Percentiles rank a stretch among this genome's conserved stretches.
Evolutionary conservation across 371 early-diverging fungal species (phyloP).

Genomic region (Mortierella sp.): DNA sequence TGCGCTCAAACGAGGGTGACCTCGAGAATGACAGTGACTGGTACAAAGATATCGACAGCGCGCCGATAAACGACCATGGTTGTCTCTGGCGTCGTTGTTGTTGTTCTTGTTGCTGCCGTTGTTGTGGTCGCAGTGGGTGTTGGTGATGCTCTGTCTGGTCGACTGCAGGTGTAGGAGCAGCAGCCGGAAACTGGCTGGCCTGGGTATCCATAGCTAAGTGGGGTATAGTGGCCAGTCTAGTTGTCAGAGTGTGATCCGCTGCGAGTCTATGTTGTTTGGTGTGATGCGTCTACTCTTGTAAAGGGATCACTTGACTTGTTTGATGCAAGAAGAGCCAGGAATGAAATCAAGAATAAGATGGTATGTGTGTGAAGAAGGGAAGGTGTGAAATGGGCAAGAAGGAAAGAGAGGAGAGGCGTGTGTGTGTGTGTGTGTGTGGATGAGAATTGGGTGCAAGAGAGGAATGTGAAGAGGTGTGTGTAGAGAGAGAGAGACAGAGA

Average conservation of each 20-base stretch:
- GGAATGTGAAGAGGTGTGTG: background rate
- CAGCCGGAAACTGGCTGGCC: background rate
- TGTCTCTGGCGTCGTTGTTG: slow-evolving; percentile 12
- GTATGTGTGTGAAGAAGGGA: background rate
- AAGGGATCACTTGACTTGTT: background rate
- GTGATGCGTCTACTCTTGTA: background rate
- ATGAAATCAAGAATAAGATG: background rate
- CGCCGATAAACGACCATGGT: slow-evolving; percentile 45
- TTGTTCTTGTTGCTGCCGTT: background rate
- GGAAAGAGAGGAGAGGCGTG: too few relatives aligned
- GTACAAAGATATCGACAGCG: slow-evolving; percentile 52
- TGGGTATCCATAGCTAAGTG: background rate
- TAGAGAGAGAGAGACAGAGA: background rate
- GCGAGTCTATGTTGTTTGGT: background rate
- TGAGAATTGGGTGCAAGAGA: background rate
- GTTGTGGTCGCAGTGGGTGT: slow-evolving; percentile 4
- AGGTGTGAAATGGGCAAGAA: background rate
- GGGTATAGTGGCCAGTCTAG: background rate
- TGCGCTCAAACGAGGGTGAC: slow-evolving; percentile 57
- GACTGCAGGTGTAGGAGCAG: background rate
- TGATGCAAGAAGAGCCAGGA: background rate
- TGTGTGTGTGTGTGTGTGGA: background rate
- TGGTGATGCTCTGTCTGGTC: background rate
- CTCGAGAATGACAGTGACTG: slow-evolving; percentile 56
- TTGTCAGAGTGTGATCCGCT: background rate